Conservation (phyloP, 2,329 filamentous ascomycete species). For the Huntiella omanensis region DNA sequence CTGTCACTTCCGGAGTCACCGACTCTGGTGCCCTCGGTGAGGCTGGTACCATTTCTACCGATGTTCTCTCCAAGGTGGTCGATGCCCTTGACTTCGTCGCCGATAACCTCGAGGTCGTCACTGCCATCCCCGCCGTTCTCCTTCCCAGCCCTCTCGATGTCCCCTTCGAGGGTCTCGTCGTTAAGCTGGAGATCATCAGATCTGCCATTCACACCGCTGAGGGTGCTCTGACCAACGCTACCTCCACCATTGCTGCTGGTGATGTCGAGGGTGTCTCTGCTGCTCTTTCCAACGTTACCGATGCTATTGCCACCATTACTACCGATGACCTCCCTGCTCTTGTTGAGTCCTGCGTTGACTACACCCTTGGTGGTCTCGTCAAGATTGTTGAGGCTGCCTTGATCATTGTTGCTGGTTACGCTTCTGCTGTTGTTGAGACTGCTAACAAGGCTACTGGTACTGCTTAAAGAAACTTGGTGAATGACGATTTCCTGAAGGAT, state of each 20-base stretch:
- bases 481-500: too few species aligned
- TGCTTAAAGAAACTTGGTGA: not conserved
- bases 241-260: not conserved
- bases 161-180: not conserved
- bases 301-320: not conserved
- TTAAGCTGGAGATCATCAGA: constrained; percentile 1
- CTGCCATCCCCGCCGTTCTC: not conserved
- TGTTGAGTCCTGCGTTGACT: not conserved
- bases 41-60: not conserved
- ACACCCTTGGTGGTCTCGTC: constrained; percentile 4
- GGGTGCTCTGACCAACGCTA: not conserved
- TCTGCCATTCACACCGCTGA: not conserved
- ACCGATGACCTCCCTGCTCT: constrained; percentile 1
- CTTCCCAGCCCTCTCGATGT: constrained; percentile 4
- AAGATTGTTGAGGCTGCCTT: constrained; percentile 2
- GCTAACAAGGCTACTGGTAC: constrained; percentile 5
- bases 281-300: constrained; percentile 1
- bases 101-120: constrained; percentile 1
- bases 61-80: not conserved
- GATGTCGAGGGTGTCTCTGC: constrained; percentile 4
- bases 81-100: constrained; percentile 4
- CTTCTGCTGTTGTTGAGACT: not conserved
- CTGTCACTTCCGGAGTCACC: not conserved
- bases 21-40: not conserved
- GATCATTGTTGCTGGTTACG: not conserved